A percentile compares a stretch with the other conserved stretches of the same genome.
Conservation (phyloP, 768 basidiomycete genomes). For the Hydnum rufescens region DNA sequence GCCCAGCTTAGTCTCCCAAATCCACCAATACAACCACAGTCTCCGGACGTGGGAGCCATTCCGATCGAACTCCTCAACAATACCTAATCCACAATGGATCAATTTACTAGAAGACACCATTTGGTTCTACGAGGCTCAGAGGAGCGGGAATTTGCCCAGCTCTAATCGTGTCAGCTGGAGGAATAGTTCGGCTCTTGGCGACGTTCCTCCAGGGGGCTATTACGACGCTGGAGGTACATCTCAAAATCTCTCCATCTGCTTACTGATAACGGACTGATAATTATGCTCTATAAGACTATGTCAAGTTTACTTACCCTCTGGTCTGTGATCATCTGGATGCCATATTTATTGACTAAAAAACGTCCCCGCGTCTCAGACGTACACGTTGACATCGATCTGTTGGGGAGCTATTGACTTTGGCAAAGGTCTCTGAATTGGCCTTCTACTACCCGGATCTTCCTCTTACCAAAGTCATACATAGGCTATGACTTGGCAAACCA, state of each 20-base stretch:
- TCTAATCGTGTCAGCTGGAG: conserved; percentile 70
- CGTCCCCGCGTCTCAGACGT: conserved; percentile 29
- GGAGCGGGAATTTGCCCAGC: conserved; percentile 51
- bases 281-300: conserved; percentile 37
- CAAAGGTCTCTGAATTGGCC: conserved; percentile 27
- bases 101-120: conserved; percentile 59
- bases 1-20: neutral
- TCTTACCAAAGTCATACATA: conserved; percentile 12
- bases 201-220: conserved; percentile 76
- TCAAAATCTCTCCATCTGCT: too few species aligned
- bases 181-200: conserved; percentile 57
- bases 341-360: neutral
- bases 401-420: conserved; percentile 84
- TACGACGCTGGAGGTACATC: conserved; percentile 77
- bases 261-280: neutral
- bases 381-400: conserved; percentile 64
- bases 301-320: conserved; percentile 74
- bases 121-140: conserved; percentile 84
- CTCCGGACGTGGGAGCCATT: neutral
- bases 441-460: neutral
- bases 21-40: neutral
- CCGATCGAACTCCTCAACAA: neutral
- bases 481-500: conserved; percentile 76
- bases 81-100: conserved; percentile 64
- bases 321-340: conserved; percentile 22